Evolutionary conservation across 495 filamentous ascomycete genomes (phyloP), one percentile per base, ranked within the genome.

Genomic region (Xylaria longipes): DNA sequence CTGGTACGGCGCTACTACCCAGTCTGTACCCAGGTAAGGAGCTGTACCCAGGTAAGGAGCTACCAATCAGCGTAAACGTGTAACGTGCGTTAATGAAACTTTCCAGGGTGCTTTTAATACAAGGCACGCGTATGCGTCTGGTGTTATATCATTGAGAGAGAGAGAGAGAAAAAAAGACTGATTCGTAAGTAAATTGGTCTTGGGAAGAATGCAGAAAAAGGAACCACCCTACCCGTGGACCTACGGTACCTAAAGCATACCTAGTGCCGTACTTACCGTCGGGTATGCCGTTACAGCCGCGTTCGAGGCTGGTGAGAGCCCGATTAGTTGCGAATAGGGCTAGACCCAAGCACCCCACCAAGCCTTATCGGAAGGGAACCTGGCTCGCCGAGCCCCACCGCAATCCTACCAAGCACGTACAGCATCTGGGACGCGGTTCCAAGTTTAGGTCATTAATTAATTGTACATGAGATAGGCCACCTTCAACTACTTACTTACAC

Each of bases 21-120:
- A 6, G 65, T 73, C 71, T 69, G 66, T 63, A 65, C 45, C 61
- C 41, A 66, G 57, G 58, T 45, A 37, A 41, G n/a, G n/a, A n/a
- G n/a, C n/a, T n/a, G n/a, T n/a, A n/a, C n/a, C n/a, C n/a, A n/a
- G n/a, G n/a, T n/a, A n/a, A n/a, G n/a, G n/a, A n/a, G n/a, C 39
- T 8, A 41, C 39, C 39, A 41, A 41, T 41, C 39, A 12, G 39
- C 9, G 39, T 41, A 41, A 12, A 41, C 5, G 9, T 41, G 35
- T 7, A 7, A 37, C 35, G 35, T 37, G 7, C 35, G 35, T 37
- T 7, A 37, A 37, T 7, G 7, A 37, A 37, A 3, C 35, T 7
- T 37, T 37, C 7, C 35, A 3, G 7, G 35, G 7, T 37, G 35
- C 3, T 37, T 37, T 37, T 3, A 37, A 37, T 37, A 37, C 35